Conservation (phyloP, 2,329 filamentous ascomycete genomes). For the Juglanconis oblonga region DNA sequence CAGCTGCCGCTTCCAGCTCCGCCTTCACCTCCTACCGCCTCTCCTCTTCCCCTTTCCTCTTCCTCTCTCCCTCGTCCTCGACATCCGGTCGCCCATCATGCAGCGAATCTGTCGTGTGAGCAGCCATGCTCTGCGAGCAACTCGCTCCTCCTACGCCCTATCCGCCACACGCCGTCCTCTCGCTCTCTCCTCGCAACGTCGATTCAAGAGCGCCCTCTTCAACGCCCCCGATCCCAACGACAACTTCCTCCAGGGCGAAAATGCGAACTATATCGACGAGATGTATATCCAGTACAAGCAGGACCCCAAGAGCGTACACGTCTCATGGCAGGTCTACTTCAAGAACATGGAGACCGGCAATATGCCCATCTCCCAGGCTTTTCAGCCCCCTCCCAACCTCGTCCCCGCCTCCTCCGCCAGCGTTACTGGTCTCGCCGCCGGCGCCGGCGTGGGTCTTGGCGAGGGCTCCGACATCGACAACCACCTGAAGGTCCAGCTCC, state of each 20-base stretch:
- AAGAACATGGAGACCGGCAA: conserved; percentile 98
- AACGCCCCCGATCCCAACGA: conserved; percentile 77
- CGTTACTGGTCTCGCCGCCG: conserved; percentile 70
- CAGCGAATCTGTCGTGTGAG: conserved; percentile 18
- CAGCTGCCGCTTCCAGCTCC: neutral
- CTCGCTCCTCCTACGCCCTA: conserved; percentile 31
- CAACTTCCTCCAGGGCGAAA: conserved; percentile 94
- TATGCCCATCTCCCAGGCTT: conserved; percentile 96
- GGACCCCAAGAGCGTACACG: conserved; percentile 88
- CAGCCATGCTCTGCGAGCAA: conserved; percentile 27
- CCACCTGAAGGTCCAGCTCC: conserved; percentile 95
- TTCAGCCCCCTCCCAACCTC: conserved; percentile 90
- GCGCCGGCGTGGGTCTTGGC: conserved; percentile 61
- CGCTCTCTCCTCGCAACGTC: conserved; percentile 48
- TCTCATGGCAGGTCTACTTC: conserved; percentile 99
- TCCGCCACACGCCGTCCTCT: conserved; percentile 47
- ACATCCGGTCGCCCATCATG: conserved; percentile 12
- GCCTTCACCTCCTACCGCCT: neutral
- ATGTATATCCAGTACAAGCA: conserved; percentile 99
- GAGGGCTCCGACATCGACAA: conserved; percentile 84
- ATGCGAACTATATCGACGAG: conserved; percentile 98
- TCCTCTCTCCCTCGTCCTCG: too few relatives aligned
- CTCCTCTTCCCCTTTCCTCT: neutral
- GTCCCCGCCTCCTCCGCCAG: conserved; percentile 79
- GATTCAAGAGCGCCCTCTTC: conserved; percentile 54